phyloP scores from a whole-genome alignment of 2,329 filamentous ascomycete species.

The Lasiodiplodia sp. region DNA sequence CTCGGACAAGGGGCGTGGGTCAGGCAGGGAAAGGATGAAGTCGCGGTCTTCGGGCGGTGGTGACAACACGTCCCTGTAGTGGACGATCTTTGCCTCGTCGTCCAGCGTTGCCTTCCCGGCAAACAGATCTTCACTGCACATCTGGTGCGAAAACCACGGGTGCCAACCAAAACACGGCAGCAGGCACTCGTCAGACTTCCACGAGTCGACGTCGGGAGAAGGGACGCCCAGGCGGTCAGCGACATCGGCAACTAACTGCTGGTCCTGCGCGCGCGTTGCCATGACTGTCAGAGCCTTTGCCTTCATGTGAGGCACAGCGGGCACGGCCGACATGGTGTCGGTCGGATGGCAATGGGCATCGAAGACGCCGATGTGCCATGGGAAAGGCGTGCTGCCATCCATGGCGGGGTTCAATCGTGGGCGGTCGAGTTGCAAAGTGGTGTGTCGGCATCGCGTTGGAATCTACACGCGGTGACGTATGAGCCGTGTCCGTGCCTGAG shows the following conservation, averaged over 20 bases:
- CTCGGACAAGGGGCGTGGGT: conserved; percentile 65
- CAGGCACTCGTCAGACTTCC: conserved; percentile 52
- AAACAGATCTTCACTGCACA: conserved; percentile 67
- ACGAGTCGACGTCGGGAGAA: conserved; percentile 36
- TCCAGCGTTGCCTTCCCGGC: conserved; percentile 43
- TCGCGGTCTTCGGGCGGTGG: conserved; percentile 60
- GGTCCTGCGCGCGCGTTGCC: conserved; percentile 78
- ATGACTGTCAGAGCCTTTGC: conserved; percentile 74
- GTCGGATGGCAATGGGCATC: conserved; percentile 88
- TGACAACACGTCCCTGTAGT: conserved; percentile 72
- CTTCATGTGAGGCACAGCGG: conserved; percentile 69
- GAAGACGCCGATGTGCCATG: conserved; percentile 74
- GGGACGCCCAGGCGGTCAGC: conserved; percentile 63
- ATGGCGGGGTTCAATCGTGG: not conserved
- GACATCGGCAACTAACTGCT: conserved; percentile 71
- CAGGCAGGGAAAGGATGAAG: conserved; percentile 63
- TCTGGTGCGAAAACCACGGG: conserved; percentile 83
- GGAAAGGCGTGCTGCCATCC: conserved; percentile 51
- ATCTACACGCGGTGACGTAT: not conserved
- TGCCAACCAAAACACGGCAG: conserved; percentile 87
- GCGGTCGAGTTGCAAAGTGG: not conserved
- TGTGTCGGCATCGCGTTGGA: not conserved
- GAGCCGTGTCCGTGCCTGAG: not conserved
- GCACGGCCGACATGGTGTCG: conserved; percentile 72
- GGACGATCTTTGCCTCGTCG: conserved; percentile 57